Conservation (phyloP, 768 basidiomycete species). For the Hemileccinum rubropunctum region DNA sequence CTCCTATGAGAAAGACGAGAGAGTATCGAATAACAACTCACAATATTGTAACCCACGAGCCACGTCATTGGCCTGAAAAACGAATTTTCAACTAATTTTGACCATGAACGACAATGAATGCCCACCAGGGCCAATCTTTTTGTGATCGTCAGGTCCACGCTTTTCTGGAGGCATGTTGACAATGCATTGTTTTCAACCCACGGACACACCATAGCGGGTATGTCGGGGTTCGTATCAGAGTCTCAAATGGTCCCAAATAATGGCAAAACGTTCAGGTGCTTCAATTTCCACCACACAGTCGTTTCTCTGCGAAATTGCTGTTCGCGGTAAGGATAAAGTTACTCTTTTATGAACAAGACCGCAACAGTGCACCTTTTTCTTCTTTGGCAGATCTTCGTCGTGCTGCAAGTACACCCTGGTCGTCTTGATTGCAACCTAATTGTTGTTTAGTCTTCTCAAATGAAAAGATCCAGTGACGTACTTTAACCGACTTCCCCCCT, state of each 20-base stretch:
- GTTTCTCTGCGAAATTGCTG: neutral
- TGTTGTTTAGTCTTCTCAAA: neutral
- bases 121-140: neutral
- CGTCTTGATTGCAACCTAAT: conserved; percentile 1
- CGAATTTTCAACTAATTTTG: neutral
- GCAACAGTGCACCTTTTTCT: too few relatives aligned
- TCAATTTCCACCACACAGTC: neutral
- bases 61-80: neutral
- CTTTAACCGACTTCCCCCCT: neutral
- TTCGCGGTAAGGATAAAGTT: neutral
- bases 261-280: neutral
- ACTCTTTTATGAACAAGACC: too few relatives aligned
- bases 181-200: neutral
- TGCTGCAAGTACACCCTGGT: neutral
- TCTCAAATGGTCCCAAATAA: neutral
- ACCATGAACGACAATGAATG: neutral
- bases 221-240: neutral
- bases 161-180: neutral
- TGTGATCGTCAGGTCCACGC: neutral
- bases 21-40: neutral
- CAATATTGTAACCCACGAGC: neutral
- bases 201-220: conserved; percentile 3
- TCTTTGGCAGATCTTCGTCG: neutral
- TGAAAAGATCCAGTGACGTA: neutral
- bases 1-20: neutral